phyloP scores from a whole-genome alignment of 768 basidiomycete species.

The Serendipita vermifera region DNA sequence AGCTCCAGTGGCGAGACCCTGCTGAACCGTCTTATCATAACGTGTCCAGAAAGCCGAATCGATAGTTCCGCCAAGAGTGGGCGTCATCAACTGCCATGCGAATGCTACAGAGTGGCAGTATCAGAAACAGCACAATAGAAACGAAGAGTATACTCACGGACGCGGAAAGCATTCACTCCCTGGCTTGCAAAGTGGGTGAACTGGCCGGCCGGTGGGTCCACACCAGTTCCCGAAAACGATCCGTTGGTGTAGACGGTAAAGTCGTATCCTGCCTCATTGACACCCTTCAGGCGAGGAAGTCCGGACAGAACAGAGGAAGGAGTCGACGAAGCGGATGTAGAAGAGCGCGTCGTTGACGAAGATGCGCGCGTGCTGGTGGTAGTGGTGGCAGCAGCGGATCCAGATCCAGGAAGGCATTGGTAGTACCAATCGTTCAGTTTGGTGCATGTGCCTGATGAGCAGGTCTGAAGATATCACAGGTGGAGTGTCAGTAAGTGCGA shows the following conservation, averaged over 20 bases:
- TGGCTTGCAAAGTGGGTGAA: conserved; percentile 36
- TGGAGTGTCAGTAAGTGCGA: no score
- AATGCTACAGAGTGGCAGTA: conserved; percentile 12
- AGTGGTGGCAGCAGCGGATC: background rate
- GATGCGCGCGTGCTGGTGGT: background rate
- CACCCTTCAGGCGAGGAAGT: conserved; percentile 33
- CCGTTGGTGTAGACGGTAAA: conserved; percentile 26
- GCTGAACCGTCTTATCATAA: conserved; percentile 39
- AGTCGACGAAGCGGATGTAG: background rate
- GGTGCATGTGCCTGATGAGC: no score
- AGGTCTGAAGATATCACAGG: no score
- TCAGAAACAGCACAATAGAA: conserved; percentile 17
- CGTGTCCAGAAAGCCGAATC: conserved; percentile 31
- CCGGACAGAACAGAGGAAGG: background rate
- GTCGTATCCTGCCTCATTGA: conserved; percentile 37
- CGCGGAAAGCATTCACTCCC: conserved; percentile 38
- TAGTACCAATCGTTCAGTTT: no score
- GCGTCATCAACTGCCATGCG: conserved; percentile 44
- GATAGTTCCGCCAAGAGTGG: conserved; percentile 36
- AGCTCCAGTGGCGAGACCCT: conserved; percentile 31
- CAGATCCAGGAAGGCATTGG: background rate
- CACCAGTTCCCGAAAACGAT: conserved; percentile 30
- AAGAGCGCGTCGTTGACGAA: background rate
- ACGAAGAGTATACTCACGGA: conserved; percentile 28
- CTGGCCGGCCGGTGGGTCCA: conserved; percentile 31